phyloP scores from a whole-genome alignment of 1,139 yeast genomes.

The Saccharomyces hybrid region DNA sequence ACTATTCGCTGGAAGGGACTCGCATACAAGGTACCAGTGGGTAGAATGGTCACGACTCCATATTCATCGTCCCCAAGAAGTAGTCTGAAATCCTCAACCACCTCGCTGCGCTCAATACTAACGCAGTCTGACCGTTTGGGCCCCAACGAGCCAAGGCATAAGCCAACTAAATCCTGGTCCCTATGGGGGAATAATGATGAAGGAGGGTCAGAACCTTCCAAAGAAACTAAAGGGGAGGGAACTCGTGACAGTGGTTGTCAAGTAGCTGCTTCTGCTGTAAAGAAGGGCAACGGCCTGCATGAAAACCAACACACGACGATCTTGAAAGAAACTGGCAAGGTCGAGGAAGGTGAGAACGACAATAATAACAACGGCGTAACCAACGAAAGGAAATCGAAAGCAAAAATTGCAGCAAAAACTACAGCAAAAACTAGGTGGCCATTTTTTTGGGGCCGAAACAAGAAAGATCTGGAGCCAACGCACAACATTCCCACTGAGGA shows the following conservation, averaged over 20 bases:
- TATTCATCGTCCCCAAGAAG: neutral
- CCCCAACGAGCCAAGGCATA: neutral
- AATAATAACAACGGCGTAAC: neutral
- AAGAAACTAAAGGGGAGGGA: neutral
- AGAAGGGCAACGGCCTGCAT: neutral
- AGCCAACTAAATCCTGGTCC: neutral
- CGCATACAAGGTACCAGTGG: neutral
- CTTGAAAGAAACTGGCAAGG: neutral
- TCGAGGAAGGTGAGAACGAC: neutral
- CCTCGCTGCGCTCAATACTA: neutral
- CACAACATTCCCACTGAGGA: neutral
- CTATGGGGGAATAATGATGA: neutral
- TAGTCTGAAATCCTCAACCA: neutral
- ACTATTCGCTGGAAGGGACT: neutral
- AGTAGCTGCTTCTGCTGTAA: neutral
- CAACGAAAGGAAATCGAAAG: neutral
- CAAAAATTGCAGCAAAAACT: neutral
- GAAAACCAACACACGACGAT: neutral
- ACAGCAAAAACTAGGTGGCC: constrained; percentile 18
- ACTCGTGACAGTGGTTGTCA: neutral
- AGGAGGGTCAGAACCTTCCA: neutral
- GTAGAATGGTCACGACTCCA: neutral
- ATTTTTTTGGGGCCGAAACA: constrained; percentile 22
- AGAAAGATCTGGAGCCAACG: neutral
- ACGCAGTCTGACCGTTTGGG: neutral